A percentile compares a stretch with the other conserved stretches of the same genome.
Conservation (phyloP, 495 filamentous ascomycete genomes). For the Trichocladium antarcticum region DNA sequence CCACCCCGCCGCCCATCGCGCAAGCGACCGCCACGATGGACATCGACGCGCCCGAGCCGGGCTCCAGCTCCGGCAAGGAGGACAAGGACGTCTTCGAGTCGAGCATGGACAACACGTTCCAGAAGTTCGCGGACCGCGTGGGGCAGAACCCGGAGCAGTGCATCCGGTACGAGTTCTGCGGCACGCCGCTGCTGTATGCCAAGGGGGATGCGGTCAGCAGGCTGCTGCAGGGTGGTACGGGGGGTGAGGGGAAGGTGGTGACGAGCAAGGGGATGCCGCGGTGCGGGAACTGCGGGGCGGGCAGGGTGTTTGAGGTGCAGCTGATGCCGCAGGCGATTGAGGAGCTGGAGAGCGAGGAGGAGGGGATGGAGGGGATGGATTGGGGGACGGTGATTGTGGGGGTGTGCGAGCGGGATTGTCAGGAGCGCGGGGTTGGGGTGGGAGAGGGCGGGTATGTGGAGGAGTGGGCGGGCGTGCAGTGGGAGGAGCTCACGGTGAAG, state of each 20-base stretch:
- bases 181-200: conserved; percentile 69
- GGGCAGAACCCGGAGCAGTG: conserved; percentile 90
- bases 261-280: conserved; percentile 47
- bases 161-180: conserved; percentile 82
- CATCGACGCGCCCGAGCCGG: conserved; percentile 33
- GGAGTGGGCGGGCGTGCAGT: conserved; percentile 96
- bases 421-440: conserved; percentile 17
- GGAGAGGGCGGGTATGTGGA: conserved; percentile 53
- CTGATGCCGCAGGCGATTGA: conserved; percentile 82
- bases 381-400: conserved; percentile 95
- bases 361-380: conserved; percentile 84
- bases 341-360: conserved; percentile 71
- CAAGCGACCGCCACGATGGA: conserved; percentile 47
- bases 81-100: conserved; percentile 78
- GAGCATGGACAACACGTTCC: conserved; percentile 75
- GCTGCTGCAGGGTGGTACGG: conserved; percentile 35
- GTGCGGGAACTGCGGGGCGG: conserved; percentile 62
- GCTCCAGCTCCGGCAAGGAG: conserved; percentile 37
- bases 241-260: conserved; percentile 10
- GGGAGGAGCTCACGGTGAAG: conserved; percentile 58
- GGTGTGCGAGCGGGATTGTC: conserved; percentile 49
- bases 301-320: conserved; percentile 75
- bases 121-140: conserved; percentile 78
- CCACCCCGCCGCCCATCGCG: conserved; percentile 31
- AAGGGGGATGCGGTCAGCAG: conserved; percentile 64